Evolutionary conservation across 73 alveolate species (phyloP).

Genomic region (Uronychia setigera): DNA sequence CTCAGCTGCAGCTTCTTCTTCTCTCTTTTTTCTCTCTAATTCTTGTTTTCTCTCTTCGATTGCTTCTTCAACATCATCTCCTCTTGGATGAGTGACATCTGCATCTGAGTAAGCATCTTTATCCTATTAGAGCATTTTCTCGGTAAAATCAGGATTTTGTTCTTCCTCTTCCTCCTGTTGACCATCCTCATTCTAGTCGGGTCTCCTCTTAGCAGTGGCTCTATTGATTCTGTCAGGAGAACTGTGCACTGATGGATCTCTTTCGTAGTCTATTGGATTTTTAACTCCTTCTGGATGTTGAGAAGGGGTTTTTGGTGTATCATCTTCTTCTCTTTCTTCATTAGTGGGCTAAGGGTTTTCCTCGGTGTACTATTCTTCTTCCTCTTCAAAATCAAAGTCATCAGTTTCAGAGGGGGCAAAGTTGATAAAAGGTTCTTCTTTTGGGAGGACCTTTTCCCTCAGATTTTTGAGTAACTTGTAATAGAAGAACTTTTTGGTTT

Average conservation of each 20-base stretch:
- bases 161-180: slow-evolving; percentile 11
- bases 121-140: not conserved
- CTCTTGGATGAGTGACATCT: not conserved
- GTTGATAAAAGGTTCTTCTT: not conserved
- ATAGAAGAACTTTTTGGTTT: not conserved
- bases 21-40: not conserved
- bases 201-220: too few species aligned
- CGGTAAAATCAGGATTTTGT: slow-evolving; percentile 2
- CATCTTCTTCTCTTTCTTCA: not conserved
- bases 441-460: not conserved
- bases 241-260: slow-evolving; percentile 26
- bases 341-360: not conserved
- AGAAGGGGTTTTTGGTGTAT: not conserved
- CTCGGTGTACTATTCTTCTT: not conserved
- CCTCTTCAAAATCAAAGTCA: not conserved
- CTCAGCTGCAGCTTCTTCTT: slow-evolving; percentile 11
- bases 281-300: not conserved
- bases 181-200: slow-evolving; percentile 14
- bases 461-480: not conserved
- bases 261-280: slow-evolving; percentile 4
- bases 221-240: slow-evolving; percentile 17
- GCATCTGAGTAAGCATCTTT: slow-evolving; percentile 10
- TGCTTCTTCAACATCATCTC: not conserved
- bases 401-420: not conserved
- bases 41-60: not conserved